phyloP scores from a whole-genome alignment of 768 basidiomycete genomes.

The Stropharia rugosoannulata region DNA sequence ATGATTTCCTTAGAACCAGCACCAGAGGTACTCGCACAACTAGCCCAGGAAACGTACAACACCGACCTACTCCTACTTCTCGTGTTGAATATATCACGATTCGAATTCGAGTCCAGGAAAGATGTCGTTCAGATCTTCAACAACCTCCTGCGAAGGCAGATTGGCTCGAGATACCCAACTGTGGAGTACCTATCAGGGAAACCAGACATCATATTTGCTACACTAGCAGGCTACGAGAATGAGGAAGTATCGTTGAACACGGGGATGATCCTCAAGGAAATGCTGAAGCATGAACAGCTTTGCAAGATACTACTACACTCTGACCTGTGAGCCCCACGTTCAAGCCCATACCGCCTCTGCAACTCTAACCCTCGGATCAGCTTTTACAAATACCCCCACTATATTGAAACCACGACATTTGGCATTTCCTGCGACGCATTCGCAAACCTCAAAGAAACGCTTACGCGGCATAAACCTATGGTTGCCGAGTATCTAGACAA shows the following conservation, averaged over 20 bases:
- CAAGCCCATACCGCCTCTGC: neutral
- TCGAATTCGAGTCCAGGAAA: conserved; percentile 94
- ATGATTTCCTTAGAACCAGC: conserved; percentile 52
- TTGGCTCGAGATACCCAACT: conserved; percentile 93
- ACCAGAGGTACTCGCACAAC: conserved; percentile 89
- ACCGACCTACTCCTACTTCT: conserved; percentile 83
- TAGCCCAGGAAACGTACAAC: conserved; percentile 94
- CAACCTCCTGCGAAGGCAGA: conserved; percentile 85
- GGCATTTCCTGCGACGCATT: conserved; percentile 98
- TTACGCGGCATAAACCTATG: conserved; percentile 97
- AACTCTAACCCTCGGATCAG: conserved; percentile 36
- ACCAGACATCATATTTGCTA: conserved; percentile 73
- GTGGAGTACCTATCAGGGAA: conserved; percentile 89
- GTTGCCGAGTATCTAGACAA: conserved; percentile 95
- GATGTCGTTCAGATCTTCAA: conserved; percentile 88
- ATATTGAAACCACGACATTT: conserved; percentile 97
- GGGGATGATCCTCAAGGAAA: conserved; percentile 96
- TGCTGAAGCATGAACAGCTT: conserved; percentile 90
- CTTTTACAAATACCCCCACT: conserved; percentile 95
- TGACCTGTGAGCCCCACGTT: conserved; percentile 70
- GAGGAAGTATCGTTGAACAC: conserved; percentile 97
- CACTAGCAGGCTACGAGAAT: conserved; percentile 90
- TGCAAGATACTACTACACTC: conserved; percentile 89
- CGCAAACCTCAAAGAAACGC: conserved; percentile 94
- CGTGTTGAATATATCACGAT: conserved; percentile 77